phyloP scores from a whole-genome alignment of 2,329 filamentous ascomycete species.

The Xylariaceae sp. region DNA sequence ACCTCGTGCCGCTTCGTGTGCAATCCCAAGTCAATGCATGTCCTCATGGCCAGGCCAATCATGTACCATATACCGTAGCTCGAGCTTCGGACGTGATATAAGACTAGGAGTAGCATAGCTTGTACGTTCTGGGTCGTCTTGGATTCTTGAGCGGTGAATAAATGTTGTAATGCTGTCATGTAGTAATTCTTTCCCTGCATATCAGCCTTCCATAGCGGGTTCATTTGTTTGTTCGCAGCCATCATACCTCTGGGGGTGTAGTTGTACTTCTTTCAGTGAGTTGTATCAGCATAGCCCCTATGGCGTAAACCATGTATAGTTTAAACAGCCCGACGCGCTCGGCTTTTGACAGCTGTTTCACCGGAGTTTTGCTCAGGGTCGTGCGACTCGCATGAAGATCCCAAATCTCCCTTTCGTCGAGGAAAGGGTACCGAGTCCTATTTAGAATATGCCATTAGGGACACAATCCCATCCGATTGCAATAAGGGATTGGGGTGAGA shows the following conservation, averaged over 20 bases:
- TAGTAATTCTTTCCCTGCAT: constrained; percentile 42
- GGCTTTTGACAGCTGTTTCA: constrained; percentile 33
- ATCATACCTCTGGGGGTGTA: constrained; percentile 38
- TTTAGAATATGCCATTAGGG: constrained; percentile 5
- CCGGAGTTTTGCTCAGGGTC: constrained; percentile 34
- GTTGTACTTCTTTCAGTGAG: constrained; percentile 43
- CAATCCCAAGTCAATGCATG: constrained; percentile 48
- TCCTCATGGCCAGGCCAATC: constrained; percentile 51
- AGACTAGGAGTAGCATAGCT: constrained; percentile 47
- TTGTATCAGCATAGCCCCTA: constrained; percentile 46
- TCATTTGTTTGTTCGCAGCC: not conserved
- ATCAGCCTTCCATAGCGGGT: constrained; percentile 12
- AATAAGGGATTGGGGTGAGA: no score
- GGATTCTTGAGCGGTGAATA: constrained; percentile 45
- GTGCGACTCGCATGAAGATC: constrained; percentile 40
- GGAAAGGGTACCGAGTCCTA: constrained; percentile 45
- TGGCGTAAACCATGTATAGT: constrained; percentile 49
- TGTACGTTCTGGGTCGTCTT: constrained; percentile 49
- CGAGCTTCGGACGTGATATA: constrained; percentile 49
- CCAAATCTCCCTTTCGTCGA: constrained; percentile 44
- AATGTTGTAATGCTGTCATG: constrained; percentile 45
- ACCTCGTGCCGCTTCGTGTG: constrained; percentile 45
- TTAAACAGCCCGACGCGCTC: constrained; percentile 46
- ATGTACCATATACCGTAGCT: constrained; percentile 52
- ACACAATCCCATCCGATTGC: not conserved